Conservation (phyloP, 768 basidiomycete species). For the Boletus sp. region DNA sequence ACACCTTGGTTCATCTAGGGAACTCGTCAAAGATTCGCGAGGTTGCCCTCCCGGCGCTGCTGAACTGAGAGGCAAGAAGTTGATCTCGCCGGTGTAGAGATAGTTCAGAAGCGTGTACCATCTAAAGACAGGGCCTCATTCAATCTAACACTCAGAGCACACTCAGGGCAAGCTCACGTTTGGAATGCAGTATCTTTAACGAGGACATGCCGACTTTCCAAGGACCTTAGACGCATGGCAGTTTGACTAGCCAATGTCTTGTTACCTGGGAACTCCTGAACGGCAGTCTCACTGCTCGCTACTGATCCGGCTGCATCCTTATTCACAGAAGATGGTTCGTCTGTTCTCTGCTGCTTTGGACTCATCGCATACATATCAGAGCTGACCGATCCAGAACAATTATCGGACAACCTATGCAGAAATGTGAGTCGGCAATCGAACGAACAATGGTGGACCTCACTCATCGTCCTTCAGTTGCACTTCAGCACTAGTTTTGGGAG, state of each 20-base stretch:
- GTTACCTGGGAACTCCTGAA: not conserved
- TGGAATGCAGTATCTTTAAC: constrained; percentile 18
- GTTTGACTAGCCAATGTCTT: not conserved
- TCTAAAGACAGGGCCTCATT: constrained; percentile 16
- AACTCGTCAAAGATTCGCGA: not conserved
- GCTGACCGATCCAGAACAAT: constrained; percentile 9
- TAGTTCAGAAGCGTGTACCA: constrained; percentile 41
- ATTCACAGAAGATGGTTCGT: not conserved
- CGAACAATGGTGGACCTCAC: not conserved
- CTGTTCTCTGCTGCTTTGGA: not conserved
- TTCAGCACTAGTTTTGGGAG: not conserved
- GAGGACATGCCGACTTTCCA: constrained; percentile 18
- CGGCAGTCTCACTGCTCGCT: constrained; percentile 4
- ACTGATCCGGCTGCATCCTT: not conserved
- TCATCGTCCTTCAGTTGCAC: constrained; percentile 1
- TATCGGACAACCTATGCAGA: constrained; percentile 6
- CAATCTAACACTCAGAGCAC: not conserved
- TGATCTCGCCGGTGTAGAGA: constrained; percentile 36
- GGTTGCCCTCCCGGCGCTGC: not conserved
- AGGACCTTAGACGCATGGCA: constrained; percentile 5
- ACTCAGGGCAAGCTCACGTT: constrained; percentile 15
- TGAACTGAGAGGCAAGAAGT: not conserved
- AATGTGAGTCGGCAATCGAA: not conserved
- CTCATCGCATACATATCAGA: constrained; percentile 19
- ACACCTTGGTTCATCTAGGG: not conserved